Conservation (phyloP, 2,329 filamentous ascomycete species). For the Ophiostoma quercus region DNA sequence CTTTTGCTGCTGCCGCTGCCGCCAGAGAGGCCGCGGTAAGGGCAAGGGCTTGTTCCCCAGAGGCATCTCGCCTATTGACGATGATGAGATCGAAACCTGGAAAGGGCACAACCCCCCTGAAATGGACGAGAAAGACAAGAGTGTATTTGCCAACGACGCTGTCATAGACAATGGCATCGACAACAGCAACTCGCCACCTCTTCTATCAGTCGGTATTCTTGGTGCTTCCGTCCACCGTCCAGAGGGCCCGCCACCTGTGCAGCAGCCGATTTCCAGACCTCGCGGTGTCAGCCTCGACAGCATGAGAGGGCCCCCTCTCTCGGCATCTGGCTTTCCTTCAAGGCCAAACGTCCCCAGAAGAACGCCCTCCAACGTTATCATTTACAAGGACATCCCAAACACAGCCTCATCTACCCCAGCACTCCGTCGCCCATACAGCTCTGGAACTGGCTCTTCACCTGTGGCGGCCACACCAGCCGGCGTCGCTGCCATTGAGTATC, state of each 20-base stretch:
- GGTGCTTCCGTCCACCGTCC: slow-evolving; percentile 17
- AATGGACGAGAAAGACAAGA: slow-evolving; percentile 13
- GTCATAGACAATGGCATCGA: not conserved
- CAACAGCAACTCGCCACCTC: slow-evolving; percentile 15
- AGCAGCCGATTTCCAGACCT: not conserved
- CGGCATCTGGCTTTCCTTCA: not conserved
- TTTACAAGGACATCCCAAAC: slow-evolving; percentile 41
- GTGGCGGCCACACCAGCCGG: slow-evolving; percentile 13
- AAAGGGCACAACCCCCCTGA: slow-evolving; percentile 38
- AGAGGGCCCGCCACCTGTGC: slow-evolving; percentile 13
- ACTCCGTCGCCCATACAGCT: slow-evolving; percentile 7
- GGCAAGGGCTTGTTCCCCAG: slow-evolving; percentile 45
- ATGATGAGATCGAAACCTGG: slow-evolving; percentile 63
- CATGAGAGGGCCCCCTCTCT: not conserved
- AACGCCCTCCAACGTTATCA: slow-evolving; percentile 45
- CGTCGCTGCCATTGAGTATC: slow-evolving; percentile 19
- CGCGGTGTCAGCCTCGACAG: slow-evolving; percentile 19
- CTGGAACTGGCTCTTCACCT: not conserved
- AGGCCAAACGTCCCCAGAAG: slow-evolving; percentile 34
- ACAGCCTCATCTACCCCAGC: slow-evolving; percentile 5
- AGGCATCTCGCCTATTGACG: slow-evolving; percentile 57
- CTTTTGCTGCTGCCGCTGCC: slow-evolving; percentile 39
- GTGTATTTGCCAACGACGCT: not conserved
- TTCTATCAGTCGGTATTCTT: slow-evolving; percentile 12
- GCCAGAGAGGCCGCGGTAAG: slow-evolving; percentile 31